Base-by-base conservation (phyloP, 805 yeast species). In the Wickerhamiella australiensis region DNA sequence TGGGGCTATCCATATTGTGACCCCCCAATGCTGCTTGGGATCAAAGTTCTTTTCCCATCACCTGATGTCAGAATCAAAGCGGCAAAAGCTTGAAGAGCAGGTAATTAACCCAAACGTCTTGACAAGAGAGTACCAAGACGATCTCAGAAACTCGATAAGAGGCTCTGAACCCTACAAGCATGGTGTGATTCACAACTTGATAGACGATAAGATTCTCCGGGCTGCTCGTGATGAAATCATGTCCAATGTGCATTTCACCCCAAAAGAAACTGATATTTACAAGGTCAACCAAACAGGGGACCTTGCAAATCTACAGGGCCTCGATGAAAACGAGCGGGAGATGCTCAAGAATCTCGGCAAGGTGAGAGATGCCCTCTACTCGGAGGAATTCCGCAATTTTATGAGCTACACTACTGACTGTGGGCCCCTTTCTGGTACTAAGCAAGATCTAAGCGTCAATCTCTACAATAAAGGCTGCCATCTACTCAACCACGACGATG, bases 251-350 rank as follows among this genome's bases (percentile, higher is more conserved):
- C 92, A 85, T 41, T 92, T 94, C 70, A 87, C 97, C 8, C 78
- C 80, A 57, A 92, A 94, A 65, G 99, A 94, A 65, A 92, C 99
- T 0, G 99, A 92, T 62, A 92, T 92, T 54, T 92, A 92, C 66
- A 88, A 85, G 64, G 95, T 90, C 26, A 68, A 63, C 50, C 74
- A 96, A 80, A 70, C 84, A 77, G 67, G 99, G 82, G 62, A 96
- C 65, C 74, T 92, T 57, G 95, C 96, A 38, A 94, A 92, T 63
- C 67, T 92, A 40, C 82, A 92, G 0, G 96, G 96, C 1, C 71
- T 92, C 53, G 77, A 86, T 54, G 73, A 80, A 71, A 76, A 78
- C 50, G 95, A 90, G 62, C 66, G 83, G 21, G 72, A 79, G 5
- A 70, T 83, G 57, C 68, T 92, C 47, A 87, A 94, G 5, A 79